phyloP scores from a whole-genome alignment of 768 basidiomycete species.

The Boletus insuetus region DNA sequence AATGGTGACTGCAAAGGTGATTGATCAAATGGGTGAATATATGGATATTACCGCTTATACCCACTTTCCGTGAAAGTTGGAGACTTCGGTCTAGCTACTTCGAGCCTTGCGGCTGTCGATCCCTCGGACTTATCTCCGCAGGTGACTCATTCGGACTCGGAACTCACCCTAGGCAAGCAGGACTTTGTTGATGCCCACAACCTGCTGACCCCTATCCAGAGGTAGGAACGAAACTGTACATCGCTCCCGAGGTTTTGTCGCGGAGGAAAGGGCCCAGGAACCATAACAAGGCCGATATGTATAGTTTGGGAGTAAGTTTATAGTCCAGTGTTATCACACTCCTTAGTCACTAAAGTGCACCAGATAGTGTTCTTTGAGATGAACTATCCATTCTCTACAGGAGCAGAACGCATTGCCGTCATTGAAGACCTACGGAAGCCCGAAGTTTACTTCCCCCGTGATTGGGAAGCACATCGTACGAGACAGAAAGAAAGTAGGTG shows the following conservation, averaged over 20 bases:
- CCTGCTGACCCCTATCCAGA: constrained; percentile 40
- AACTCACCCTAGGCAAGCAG: constrained; percentile 69
- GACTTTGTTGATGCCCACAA: background rate
- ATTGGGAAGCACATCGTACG: constrained; percentile 62
- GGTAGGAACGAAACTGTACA: constrained; percentile 89
- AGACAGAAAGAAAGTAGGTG: constrained; percentile 69
- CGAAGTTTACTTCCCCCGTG: constrained; percentile 69
- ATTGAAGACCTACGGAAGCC: constrained; percentile 76
- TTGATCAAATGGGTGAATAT: background rate
- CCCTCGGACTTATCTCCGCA: constrained; percentile 61
- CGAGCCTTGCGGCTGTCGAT: constrained; percentile 74
- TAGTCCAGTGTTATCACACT: background rate
- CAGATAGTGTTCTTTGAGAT: constrained; percentile 98
- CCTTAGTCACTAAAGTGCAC: background rate
- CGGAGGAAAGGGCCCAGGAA: constrained; percentile 62
- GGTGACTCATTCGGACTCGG: constrained; percentile 47
- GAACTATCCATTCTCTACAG: constrained; percentile 83
- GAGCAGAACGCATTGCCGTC: constrained; percentile 79
- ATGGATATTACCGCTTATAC: background rate
- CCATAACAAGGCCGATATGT: constrained; percentile 91
- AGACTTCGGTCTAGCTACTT: constrained; percentile 90
- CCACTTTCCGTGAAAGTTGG: constrained; percentile 51
- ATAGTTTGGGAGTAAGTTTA: constrained; percentile 78
- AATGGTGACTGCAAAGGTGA: constrained; percentile 81
- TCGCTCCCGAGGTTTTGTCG: constrained; percentile 86